Evolutionary conservation across 345 rosid genomes (phyloP).

Genomic region (Boechera stricta): DNA sequence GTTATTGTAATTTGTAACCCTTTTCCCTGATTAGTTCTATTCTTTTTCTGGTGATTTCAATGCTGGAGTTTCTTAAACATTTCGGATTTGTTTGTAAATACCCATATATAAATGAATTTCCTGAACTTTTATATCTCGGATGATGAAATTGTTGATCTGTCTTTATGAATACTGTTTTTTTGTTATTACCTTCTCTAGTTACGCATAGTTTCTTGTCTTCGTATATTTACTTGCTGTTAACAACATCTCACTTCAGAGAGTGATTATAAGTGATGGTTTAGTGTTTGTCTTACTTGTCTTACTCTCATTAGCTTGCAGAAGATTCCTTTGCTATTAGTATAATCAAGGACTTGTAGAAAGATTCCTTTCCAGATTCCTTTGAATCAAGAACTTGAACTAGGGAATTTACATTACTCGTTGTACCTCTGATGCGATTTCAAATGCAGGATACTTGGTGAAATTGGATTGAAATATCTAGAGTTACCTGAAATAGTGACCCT

Average conservation of each 20-base stretch:
- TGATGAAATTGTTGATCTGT: background rate
- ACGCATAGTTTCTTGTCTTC: background rate
- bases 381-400: background rate
- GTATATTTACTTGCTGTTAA: background rate
- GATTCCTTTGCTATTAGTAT: background rate
- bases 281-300: background rate
- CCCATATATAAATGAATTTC: background rate
- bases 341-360: background rate
- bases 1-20: background rate
- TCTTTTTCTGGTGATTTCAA: background rate
- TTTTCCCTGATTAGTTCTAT: background rate
- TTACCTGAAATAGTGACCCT: constrained; percentile 80
- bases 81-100: constrained; percentile 6
- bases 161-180: background rate
- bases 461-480: constrained; percentile 75
- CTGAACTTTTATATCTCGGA: background rate
- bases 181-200: background rate
- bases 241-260: constrained; percentile 17
- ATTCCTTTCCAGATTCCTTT: constrained; percentile 1
- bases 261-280: constrained; percentile 13
- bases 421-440: constrained; percentile 16
- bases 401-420: constrained; percentile 5
- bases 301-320: background rate
- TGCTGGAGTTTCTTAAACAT: background rate
- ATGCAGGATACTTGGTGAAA: constrained; percentile 79